A percentile compares a stretch with the other conserved stretches of the same genome.
Conservation (phyloP, 129 eudicot species). For the Chrysanthemum makinoi region DNA sequence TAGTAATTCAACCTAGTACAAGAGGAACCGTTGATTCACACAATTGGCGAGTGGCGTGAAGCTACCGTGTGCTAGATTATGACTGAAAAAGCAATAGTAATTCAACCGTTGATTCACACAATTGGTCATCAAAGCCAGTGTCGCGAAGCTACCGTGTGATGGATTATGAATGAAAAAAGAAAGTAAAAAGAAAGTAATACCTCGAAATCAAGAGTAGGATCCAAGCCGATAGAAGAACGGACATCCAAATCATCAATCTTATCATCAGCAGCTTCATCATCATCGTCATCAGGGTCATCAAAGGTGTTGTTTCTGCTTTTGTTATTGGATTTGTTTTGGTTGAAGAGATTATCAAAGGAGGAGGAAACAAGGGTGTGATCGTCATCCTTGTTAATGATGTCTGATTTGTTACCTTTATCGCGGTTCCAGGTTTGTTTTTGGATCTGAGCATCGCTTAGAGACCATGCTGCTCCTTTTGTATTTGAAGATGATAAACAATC, state of each 20-base stretch:
- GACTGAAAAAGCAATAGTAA: too few relatives aligned
- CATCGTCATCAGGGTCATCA: conserved; percentile 19
- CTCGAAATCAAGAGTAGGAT: conserved; percentile 58
- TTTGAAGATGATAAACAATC: conserved; percentile 27
- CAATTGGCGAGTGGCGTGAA: too few relatives aligned
- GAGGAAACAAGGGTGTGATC: conserved; percentile 37
- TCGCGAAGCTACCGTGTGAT: too few relatives aligned
- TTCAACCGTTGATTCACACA: too few relatives aligned
- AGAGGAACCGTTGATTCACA: too few relatives aligned
- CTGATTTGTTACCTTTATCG: conserved; percentile 3
- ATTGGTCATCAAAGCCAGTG: too few relatives aligned
- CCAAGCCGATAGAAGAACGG: conserved; percentile 50
- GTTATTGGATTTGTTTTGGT: too few relatives aligned
- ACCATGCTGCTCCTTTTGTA: conserved; percentile 32
- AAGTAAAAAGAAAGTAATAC: not conserved
- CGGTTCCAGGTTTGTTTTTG: conserved; percentile 35
- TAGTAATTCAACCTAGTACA: too few relatives aligned
- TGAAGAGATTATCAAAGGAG: conserved; percentile 13
- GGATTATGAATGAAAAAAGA: too few relatives aligned
- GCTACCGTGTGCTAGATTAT: too few relatives aligned
- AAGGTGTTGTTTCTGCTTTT: not conserved
- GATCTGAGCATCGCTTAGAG: conserved; percentile 37
- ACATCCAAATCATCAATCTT: conserved; percentile 34
- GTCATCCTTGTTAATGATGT: not conserved
- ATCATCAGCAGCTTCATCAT: not conserved